phyloP scores from a whole-genome alignment of 2,329 filamentous ascomycete genomes.

The Coniochaeta prunicola region DNA sequence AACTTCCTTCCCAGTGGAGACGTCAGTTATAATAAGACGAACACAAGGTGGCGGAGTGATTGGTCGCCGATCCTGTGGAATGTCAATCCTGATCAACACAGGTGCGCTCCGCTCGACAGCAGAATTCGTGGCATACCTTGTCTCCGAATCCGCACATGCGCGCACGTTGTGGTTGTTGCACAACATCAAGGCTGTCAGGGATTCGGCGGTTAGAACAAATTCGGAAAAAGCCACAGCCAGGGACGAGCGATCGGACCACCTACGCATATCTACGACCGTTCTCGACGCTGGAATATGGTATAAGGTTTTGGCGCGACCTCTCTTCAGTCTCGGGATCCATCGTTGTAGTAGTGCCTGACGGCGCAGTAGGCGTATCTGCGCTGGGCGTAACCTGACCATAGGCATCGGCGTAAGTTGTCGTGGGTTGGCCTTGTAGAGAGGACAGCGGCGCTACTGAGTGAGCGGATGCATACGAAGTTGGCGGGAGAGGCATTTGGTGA shows the following conservation, averaged over 20 bases:
- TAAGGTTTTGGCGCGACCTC: constrained; percentile 2
- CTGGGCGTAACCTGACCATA: neutral
- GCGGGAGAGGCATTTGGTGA: constrained; percentile 1
- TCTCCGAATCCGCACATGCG: constrained; percentile 99
- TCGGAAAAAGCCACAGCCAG: neutral
- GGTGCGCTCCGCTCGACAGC: constrained; percentile 1
- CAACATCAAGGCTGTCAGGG: constrained; percentile 58
- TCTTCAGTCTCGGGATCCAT: neutral
- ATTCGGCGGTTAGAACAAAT: neutral
- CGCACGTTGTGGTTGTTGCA: constrained; percentile 86
- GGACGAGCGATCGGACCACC: neutral
- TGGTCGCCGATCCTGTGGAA: constrained; percentile 72
- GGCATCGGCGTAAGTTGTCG: neutral
- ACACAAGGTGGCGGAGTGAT: constrained; percentile 96
- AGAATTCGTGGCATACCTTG: constrained; percentile 55
- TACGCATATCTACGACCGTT: constrained; percentile 4
- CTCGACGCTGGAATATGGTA: constrained; percentile 1
- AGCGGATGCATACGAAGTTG: neutral
- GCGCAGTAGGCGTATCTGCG: neutral
- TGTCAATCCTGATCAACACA: neutral
- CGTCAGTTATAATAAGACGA: constrained; percentile 70
- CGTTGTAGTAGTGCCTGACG: neutral
- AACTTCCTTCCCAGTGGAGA: constrained; percentile 68
- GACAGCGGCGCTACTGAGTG: neutral
- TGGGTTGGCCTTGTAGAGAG: neutral